phyloP scores from a whole-genome alignment of 2,329 filamentous ascomycete species.

The Monilinia aucupariae region DNA sequence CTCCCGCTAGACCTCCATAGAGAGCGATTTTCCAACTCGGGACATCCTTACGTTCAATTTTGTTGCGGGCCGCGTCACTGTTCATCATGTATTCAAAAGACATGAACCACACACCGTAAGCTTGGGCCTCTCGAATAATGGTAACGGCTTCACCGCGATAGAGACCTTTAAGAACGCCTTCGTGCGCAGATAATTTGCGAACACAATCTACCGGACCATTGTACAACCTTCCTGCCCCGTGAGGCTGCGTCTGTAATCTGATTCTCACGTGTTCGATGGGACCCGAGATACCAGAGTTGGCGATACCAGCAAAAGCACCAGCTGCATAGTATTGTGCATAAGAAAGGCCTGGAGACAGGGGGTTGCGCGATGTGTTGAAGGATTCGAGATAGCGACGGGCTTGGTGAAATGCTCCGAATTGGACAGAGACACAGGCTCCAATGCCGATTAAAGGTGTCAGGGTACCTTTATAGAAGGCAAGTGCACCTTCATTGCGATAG shows the following conservation, averaged over 20 bases:
- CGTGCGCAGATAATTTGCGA: conserved; percentile 65
- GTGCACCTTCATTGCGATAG: conserved; percentile 77
- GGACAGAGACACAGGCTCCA: conserved; percentile 94
- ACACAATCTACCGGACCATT: conserved; percentile 84
- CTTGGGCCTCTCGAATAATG: conserved; percentile 80
- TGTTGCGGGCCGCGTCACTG: conserved; percentile 72
- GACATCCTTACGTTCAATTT: conserved; percentile 68
- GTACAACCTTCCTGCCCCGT: conserved; percentile 75
- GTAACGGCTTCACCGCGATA: conserved; percentile 89
- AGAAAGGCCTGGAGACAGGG: conserved; percentile 48
- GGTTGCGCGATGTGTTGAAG: conserved; percentile 51
- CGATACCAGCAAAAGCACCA: conserved; percentile 85
- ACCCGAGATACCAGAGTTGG: conserved; percentile 81
- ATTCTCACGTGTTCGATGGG: conserved; percentile 98
- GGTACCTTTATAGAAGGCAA: conserved; percentile 98
- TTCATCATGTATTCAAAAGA: conserved; percentile 97
- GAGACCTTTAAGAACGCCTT: conserved; percentile 65
- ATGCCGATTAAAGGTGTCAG: conserved; percentile 92
- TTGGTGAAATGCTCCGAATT: conserved; percentile 95
- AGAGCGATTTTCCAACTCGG: conserved; percentile 79
- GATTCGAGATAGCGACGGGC: conserved; percentile 81
- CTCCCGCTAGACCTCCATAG: conserved; percentile 89
- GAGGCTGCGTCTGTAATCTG: conserved; percentile 90
- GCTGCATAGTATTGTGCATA: conserved; percentile 86
- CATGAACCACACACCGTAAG: conserved; percentile 94